Base-by-base conservation (phyloP, 1,139 yeast species). In the Diutina rugosa region DNA sequence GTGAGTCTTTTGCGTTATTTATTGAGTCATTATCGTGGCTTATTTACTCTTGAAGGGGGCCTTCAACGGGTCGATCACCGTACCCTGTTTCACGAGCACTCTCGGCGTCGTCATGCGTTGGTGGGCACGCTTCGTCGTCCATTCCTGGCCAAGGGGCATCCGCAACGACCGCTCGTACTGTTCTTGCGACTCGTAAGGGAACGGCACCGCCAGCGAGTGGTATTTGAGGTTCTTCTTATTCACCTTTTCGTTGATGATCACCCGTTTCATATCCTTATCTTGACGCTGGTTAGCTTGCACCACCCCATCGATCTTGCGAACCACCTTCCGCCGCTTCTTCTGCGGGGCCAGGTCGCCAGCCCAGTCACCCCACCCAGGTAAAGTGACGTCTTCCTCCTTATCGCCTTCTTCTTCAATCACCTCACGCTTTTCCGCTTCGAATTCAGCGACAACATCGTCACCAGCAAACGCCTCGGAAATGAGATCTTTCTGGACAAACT, bases 311-410 rank as follows among this genome's bases (percentile, higher is more conserved):
- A 85, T 72, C 61, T 82, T 87, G 59, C 85, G 80, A 21, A 85
- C 77, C 58, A 86, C 77, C 67, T 84, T 85, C 64, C 79, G 76
- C 70, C 84, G 83, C 65, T 83, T 80, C 57, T 77, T 76, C 54
- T 72, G 74, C 29, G 69, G 66, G 12, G 65, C 68, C n/a, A 77
- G 79, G 18, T 81, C 85, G 48, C 86, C 85, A 3, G 87, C 84
- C 93, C 95, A 87, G 58, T 80, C 87, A 55, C 93, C 93, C 98
- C 99, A 93, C 2, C 99, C 99, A 3, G 98, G 98, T 56, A 91
- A 71, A 0, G 96, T 86, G 56, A 85, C 72, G 67, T 91, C 97
- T 59, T 86, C 85, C 63, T 85, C 90, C 67, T 89, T 79, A 68
- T 93, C 97, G 59, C 83, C 98, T 69, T 93, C 98, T 55, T 87